Evolutionary conservation across 441 rosid genomes (phyloP).

Genomic region (Erodium moschatum): DNA sequence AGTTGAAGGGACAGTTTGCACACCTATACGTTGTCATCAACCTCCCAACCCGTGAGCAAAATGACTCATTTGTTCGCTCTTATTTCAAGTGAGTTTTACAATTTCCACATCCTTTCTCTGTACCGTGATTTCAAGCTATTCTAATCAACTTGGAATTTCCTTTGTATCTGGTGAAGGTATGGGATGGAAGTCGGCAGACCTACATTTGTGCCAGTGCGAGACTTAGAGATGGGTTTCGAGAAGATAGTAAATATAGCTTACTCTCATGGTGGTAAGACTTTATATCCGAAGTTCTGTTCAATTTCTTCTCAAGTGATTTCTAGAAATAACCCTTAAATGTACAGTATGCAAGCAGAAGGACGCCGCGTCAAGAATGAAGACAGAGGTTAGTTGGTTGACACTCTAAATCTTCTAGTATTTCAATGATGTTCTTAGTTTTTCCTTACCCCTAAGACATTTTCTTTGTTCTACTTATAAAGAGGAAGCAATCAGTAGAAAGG

Average conservation of each 20-base stretch:
- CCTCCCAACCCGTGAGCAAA: constrained; percentile 53
- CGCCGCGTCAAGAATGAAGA: constrained; percentile 51
- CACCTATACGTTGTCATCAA: constrained; percentile 51
- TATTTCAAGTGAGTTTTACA: constrained; percentile 65
- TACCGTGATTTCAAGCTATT: background rate
- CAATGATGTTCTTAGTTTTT: background rate
- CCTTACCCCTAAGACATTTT: background rate
- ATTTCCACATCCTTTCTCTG: background rate
- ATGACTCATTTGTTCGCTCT: constrained; percentile 56
- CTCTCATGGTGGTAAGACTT: constrained; percentile 59
- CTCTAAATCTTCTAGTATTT: background rate
- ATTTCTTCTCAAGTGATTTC: background rate
- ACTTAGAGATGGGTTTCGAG: constrained; percentile 88
- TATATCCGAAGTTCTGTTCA: constrained; percentile 1
- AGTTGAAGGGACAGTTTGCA: constrained; percentile 65
- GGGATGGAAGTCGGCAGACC: constrained; percentile 82
- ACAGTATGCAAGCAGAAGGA: constrained; percentile 76
- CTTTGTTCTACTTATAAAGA: constrained; percentile 37
- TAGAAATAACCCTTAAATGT: constrained; percentile 18
- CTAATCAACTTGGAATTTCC: background rate
- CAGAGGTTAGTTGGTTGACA: constrained; percentile 48
- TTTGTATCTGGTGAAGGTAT: constrained; percentile 33
- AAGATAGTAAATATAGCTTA: constrained; percentile 77
- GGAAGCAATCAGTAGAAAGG: constrained; percentile 49
- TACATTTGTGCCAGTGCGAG: constrained; percentile 64